phyloP scores from a whole-genome alignment of 2,329 filamentous ascomycete genomes.

The Cercospora sesami region DNA sequence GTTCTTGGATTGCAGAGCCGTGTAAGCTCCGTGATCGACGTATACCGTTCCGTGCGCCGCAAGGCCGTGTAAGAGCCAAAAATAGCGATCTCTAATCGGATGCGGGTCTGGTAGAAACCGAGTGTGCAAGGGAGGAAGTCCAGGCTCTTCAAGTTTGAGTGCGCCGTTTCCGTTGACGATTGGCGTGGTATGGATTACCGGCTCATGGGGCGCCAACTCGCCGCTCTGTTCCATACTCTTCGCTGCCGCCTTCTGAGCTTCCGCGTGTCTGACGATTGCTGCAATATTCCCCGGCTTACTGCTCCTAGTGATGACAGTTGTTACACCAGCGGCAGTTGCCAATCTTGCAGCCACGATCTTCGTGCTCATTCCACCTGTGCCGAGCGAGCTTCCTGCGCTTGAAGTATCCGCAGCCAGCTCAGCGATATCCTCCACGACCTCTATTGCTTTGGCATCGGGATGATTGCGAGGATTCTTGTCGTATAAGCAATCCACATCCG shows the following conservation, averaged over 20 bases:
- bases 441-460: constrained; percentile 83
- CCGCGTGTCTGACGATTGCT: constrained; percentile 79
- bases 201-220: constrained; percentile 26
- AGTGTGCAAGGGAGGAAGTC: constrained; percentile 69
- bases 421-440: constrained; percentile 86
- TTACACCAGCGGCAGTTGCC: constrained; percentile 91
- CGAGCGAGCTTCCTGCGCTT: constrained; percentile 80
- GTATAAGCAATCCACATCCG: constrained; percentile 95
- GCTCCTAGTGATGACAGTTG: constrained; percentile 90
- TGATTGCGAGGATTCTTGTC: constrained; percentile 89
- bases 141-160: constrained; percentile 37
- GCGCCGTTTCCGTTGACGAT: constrained; percentile 32
- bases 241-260: constrained; percentile 55
- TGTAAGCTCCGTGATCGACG: constrained; percentile 86
- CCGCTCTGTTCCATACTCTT: constrained; percentile 32
- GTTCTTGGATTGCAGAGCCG: constrained; percentile 77
- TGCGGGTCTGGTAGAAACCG: constrained; percentile 82
- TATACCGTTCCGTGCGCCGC: constrained; percentile 87
- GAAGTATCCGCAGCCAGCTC: constrained; percentile 85
- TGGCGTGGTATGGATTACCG: constrained; percentile 28
- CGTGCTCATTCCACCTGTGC: constrained; percentile 95
- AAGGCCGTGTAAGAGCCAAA: constrained; percentile 94
- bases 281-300: constrained; percentile 91
- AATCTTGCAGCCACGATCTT: constrained; percentile 93
- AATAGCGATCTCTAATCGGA: constrained; percentile 88